Evolutionary conservation across 305 asterid genomes (phyloP), one percentile per base, ranked within the genome.

Genomic region (Fraxinus paxiana): DNA sequence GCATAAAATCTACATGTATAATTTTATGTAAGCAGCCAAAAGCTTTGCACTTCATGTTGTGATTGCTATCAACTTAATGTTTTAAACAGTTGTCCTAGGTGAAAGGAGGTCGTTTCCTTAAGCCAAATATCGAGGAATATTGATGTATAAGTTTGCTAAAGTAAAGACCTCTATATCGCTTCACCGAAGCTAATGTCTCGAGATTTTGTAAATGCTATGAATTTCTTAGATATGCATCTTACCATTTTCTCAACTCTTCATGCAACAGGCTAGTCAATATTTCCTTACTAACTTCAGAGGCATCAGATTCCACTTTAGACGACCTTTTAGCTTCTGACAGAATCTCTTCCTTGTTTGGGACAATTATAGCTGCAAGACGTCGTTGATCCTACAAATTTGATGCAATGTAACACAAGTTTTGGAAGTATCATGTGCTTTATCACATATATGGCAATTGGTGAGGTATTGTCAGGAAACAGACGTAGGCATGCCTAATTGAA

Each of bases 351-450:
- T 92, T 92, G 86, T 92, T 89, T 6, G 98, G 98, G 77, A 90
- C 97, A 77, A 96, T 88, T 54, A 96, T 77, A 84, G 99, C 98
- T 79, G 96, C 98, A 75, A 92, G 97, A 65, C 98, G 97, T 37
- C 98, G 89, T 84, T 89, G 93, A 83, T 96, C 99, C 98, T 93
- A 78, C 78, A 87, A 20, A 76, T 18, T 65, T 15, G 13, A 31
- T 51, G 26, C 26, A 67, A 24, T 77, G 43, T 79, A 74, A 85
- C 37, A 48, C 70, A 33, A 79, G 6, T 20, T 28, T 79, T 76
- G 0, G 70, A 77, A 20, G 75, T 69, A 54, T 35, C 26, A 71
- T n/a, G 76, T 46, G 46, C 59, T 38, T 67, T 31, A 30, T 67
- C 17, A 54, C 38, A 28, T 65, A 67, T 26, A 13, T 24, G 26